phyloP scores from a whole-genome alignment of 2,329 filamentous ascomycete species.

The Alternaria brassicicola region DNA sequence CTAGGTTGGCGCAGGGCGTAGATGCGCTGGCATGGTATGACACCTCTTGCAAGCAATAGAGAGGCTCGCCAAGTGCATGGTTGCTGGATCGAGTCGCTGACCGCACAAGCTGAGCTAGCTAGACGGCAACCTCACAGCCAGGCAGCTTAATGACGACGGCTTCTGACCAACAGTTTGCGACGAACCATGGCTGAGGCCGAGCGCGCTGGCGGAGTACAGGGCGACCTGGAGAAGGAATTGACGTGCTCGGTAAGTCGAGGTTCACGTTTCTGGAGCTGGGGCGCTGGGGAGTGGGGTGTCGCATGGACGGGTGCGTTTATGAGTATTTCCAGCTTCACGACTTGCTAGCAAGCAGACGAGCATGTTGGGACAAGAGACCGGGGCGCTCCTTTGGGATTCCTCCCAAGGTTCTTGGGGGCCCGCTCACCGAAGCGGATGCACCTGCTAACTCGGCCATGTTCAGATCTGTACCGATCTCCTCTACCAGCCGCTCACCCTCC shows the following conservation, averaged over 20 bases:
- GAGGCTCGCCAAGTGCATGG: conserved; percentile 20
- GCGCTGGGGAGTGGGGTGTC: background rate
- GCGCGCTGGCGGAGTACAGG: conserved; percentile 52
- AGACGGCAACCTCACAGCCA: conserved; percentile 8
- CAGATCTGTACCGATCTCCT: conserved; percentile 97
- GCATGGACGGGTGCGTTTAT: background rate
- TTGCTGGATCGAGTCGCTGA: conserved; percentile 21
- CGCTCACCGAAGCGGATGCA: conserved; percentile 12
- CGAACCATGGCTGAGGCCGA: conserved; percentile 43
- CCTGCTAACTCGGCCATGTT: conserved; percentile 27
- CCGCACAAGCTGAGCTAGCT: conserved; percentile 22
- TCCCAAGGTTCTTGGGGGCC: conserved; percentile 1
- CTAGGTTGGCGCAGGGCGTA: background rate
- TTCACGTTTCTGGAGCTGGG: conserved; percentile 17
- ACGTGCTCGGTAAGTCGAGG: conserved; percentile 81
- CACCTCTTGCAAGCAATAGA: conserved; percentile 9
- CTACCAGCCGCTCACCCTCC: conserved; percentile 86
- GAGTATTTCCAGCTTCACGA: background rate
- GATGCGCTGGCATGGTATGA: conserved; percentile 24
- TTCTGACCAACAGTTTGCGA: conserved; percentile 8
- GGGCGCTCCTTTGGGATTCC: background rate
- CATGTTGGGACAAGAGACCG: background rate
- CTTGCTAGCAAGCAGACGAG: background rate
- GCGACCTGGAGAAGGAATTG: conserved; percentile 89
- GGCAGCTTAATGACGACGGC: conserved; percentile 9